Percentiles rank a stretch among this genome's conserved stretches.
Conservation (phyloP, 129 eudicot species). For the Artemisia argyi region DNA sequence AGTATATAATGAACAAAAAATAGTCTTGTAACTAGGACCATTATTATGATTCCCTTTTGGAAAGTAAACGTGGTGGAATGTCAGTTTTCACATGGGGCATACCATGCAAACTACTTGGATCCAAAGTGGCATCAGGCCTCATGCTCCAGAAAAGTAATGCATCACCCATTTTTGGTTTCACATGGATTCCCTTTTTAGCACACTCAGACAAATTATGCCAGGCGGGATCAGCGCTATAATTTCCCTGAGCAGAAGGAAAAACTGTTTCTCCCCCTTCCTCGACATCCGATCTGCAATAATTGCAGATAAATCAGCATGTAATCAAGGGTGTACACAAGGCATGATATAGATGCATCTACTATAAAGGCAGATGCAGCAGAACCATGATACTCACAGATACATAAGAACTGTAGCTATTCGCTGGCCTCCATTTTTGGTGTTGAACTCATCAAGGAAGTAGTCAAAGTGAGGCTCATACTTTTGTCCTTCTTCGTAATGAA, state of each 20-base stretch:
- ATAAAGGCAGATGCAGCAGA: not conserved
- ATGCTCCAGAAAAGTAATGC: constrained; percentile 99
- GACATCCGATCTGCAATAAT: constrained; percentile 73
- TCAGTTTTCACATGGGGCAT: constrained; percentile 1
- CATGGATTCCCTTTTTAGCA: constrained; percentile 84
- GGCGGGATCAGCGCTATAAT: constrained; percentile 61
- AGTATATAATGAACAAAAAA: not conserved
- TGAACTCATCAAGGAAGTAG: constrained; percentile 86
- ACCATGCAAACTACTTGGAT: constrained; percentile 97
- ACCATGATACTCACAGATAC: constrained; percentile 73
- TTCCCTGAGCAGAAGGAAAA: constrained; percentile 78
- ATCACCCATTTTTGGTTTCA: constrained; percentile 91
- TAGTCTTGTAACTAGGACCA: not conserved
- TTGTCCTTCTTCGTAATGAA: constrained; percentile 93
- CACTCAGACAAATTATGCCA: constrained; percentile 92
- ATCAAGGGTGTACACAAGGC: not conserved
- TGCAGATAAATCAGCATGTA: not conserved
- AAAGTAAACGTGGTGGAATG: constrained; percentile 4
- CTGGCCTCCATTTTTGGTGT: constrained; percentile 94
- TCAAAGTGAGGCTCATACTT: constrained; percentile 95
- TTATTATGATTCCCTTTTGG: not conserved
- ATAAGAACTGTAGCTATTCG: constrained; percentile 92
- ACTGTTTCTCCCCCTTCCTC: constrained; percentile 99
- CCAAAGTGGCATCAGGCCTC: constrained; percentile 96
- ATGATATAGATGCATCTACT: constrained; percentile 3